Conservation (phyloP, 2,329 filamentous ascomycete genomes). For the Xylaria sp. region DNA sequence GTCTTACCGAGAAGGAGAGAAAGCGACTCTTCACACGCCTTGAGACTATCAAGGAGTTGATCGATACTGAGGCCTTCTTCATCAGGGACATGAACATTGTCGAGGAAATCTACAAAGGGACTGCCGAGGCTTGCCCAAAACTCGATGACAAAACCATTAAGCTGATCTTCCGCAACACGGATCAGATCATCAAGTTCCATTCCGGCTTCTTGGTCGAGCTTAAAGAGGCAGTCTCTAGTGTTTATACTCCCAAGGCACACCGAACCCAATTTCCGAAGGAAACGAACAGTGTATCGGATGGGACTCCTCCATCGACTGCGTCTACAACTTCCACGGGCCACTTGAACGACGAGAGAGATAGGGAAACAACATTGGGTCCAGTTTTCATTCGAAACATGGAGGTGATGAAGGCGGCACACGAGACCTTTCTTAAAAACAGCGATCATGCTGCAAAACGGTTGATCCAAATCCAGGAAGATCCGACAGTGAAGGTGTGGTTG, state of each 20-base stretch:
- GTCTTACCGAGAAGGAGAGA: slow-evolving; percentile 56
- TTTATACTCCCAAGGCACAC: slow-evolving; percentile 69
- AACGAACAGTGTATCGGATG: slow-evolving; percentile 45
- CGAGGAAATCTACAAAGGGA: slow-evolving; percentile 96
- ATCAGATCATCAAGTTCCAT: slow-evolving; percentile 87
- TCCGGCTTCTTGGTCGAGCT: slow-evolving; percentile 76
- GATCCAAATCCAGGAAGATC: slow-evolving; percentile 64
- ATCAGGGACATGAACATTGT: slow-evolving; percentile 96
- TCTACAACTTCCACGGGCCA: slow-evolving; percentile 45
- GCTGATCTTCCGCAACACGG: slow-evolving; percentile 88
- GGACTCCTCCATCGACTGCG: slow-evolving; percentile 31
- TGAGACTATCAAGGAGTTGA: slow-evolving; percentile 85
- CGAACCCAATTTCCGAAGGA: slow-evolving; percentile 45
- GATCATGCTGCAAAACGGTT: slow-evolving; percentile 64
- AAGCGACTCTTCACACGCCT: slow-evolving; percentile 79
- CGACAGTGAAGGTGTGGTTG: slow-evolving; percentile 78
- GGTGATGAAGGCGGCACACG: slow-evolving; percentile 62
- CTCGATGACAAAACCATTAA: slow-evolving; percentile 84
- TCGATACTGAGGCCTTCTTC: slow-evolving; percentile 91
- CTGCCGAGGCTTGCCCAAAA: slow-evolving; percentile 78
- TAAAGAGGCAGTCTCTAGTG: slow-evolving; percentile 75
- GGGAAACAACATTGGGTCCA: slow-evolving; percentile 55
- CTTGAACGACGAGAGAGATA: slow-evolving; percentile 55
- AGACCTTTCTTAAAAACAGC: slow-evolving; percentile 65
- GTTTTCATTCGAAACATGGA: slow-evolving; percentile 61